phyloP scores from a whole-genome alignment of 164 flowering plant species.

The Piper betle region DNA sequence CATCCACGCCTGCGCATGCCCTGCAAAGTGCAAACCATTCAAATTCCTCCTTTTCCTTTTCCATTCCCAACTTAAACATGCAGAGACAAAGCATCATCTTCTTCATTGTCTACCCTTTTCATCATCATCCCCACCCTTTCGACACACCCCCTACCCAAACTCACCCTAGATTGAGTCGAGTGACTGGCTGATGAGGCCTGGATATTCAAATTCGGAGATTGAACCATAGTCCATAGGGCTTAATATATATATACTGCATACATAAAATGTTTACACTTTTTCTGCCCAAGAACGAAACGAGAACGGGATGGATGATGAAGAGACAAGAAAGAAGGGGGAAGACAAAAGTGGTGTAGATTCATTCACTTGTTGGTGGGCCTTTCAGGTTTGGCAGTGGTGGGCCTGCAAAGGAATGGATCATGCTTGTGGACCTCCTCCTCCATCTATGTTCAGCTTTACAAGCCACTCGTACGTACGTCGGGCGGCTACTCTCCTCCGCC shows the following conservation, averaged over 20 bases:
- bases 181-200: too few relatives aligned
- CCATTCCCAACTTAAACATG: neutral
- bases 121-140: neutral
- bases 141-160: neutral
- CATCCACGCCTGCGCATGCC: neutral
- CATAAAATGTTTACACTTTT: too few relatives aligned
- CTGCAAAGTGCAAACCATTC: neutral
- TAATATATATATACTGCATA: too few relatives aligned
- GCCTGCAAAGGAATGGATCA: neutral
- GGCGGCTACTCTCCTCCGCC: neutral
- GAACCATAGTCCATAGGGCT: too few relatives aligned
- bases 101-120: neutral
- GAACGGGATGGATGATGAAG: too few relatives aligned
- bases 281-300: too few relatives aligned
- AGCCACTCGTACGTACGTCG: slow-evolving; percentile 1
- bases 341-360: too few relatives aligned
- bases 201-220: too few relatives aligned
- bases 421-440: too few relatives aligned
- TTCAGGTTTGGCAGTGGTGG: neutral
- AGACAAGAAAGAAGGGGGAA: too few relatives aligned
- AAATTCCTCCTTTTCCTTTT: neutral
- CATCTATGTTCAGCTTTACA: neutral
- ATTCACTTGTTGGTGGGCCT: too few relatives aligned
- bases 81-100: neutral
- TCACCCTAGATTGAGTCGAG: too few relatives aligned